phyloP scores from a whole-genome alignment of 2,329 filamentous ascomycete genomes.

The Aspergillus sp. region DNA sequence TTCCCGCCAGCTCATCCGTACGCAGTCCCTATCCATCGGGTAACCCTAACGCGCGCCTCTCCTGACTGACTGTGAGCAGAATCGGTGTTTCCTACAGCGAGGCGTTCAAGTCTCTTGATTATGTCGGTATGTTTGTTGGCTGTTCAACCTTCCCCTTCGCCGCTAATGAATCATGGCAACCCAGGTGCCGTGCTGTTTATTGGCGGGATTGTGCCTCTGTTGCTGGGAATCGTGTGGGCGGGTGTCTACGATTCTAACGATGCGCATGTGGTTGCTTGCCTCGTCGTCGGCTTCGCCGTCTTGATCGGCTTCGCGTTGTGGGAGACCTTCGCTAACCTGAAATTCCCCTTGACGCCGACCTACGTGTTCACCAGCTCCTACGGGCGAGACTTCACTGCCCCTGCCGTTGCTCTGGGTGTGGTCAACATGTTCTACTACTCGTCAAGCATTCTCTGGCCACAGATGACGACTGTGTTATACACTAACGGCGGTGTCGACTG shows the following conservation, averaged over 20 bases:
- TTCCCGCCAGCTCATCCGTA: conserved; percentile 42
- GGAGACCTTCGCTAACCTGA: conserved; percentile 39
- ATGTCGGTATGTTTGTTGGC: neutral
- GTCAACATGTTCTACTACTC: conserved; percentile 56
- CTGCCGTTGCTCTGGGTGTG: conserved; percentile 46
- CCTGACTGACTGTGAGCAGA: neutral
- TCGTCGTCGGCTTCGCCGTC: conserved; percentile 37
- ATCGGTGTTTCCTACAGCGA: neutral
- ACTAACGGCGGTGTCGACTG: conserved; percentile 36
- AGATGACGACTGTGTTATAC: conserved; percentile 50
- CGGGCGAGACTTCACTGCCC: conserved; percentile 50
- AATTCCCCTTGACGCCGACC: conserved; percentile 45
- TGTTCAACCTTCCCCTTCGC: neutral
- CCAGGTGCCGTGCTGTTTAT: conserved; percentile 36
- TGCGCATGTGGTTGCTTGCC: conserved; percentile 37
- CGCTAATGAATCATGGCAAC: neutral
- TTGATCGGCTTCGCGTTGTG: conserved; percentile 40
- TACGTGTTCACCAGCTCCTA: conserved; percentile 46
- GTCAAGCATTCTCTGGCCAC: conserved; percentile 48
- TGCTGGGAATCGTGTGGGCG: conserved; percentile 44
- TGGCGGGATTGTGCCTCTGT: conserved; percentile 35
- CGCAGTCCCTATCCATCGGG: conserved; percentile 6
- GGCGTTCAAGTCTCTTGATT: neutral
- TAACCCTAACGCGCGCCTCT: neutral
- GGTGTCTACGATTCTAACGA: conserved; percentile 36